These are phyloP conservation scores for Agaricus blazei DNA, from an alignment of 768 basidiomycete genomes.

Conservation along the genomic window DNA sequence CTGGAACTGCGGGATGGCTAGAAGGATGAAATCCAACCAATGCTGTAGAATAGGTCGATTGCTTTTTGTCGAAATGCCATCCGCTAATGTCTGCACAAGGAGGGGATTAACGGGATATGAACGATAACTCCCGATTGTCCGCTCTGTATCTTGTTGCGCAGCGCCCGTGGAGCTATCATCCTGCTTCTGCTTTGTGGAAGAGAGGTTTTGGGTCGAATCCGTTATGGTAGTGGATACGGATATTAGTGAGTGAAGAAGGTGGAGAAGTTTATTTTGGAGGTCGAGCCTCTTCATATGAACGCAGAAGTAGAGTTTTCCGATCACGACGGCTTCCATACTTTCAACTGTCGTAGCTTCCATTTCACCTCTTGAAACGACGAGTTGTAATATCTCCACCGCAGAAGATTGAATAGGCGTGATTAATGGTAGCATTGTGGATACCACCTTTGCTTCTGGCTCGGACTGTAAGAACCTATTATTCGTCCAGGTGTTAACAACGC, in stretches of 20 bases:
- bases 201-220: slow-evolving; percentile 22
- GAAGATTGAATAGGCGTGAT: slow-evolving; percentile 69
- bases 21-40: slow-evolving; percentile 94
- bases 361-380: slow-evolving; percentile 78
- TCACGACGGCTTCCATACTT: slow-evolving; percentile 62
- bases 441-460: slow-evolving; percentile 54
- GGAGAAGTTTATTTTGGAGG: slow-evolving; percentile 89
- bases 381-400: slow-evolving; percentile 78
- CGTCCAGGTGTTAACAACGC: slow-evolving; percentile 6
- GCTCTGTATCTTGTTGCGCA: slow-evolving; percentile 21
- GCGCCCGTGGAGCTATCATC: slow-evolving; percentile 29
- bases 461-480: slow-evolving; percentile 64
- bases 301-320: slow-evolving; percentile 70
- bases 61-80: slow-evolving; percentile 63
- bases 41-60: slow-evolving; percentile 87
- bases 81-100: slow-evolving; percentile 71
- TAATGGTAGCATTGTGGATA: slow-evolving; percentile 49
- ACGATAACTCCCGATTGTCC: slow-evolving; percentile 23
- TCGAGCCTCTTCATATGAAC: slow-evolving; percentile 70
- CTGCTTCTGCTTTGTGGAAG: slow-evolving; percentile 15
- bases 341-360: slow-evolving; percentile 55
- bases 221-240: slow-evolving; percentile 49
- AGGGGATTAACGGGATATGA: slow-evolving; percentile 60
- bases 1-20: slow-evolving; percentile 85
- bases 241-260: slow-evolving; percentile 83